Conservation (phyloP, 176 grass and related monocot species). For the Rhynchospora pubera region DNA sequence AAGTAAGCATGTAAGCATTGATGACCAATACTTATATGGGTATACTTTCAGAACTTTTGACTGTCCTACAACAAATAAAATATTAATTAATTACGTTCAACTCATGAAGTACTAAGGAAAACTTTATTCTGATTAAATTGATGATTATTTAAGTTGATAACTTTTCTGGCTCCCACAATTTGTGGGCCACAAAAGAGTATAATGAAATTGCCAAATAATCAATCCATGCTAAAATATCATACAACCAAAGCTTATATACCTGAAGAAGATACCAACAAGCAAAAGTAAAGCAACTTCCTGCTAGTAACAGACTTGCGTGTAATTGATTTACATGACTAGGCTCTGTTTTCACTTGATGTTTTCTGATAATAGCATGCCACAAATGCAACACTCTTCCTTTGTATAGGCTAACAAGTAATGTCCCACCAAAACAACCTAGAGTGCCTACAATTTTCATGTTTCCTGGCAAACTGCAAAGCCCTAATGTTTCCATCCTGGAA, state of each 20-base stretch:
- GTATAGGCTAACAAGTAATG: constrained; percentile 44
- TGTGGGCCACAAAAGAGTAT: too few species aligned
- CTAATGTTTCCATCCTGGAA: constrained; percentile 32
- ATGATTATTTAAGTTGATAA: neutral
- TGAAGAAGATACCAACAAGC: constrained; percentile 54
- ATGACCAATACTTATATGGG: constrained; percentile 56
- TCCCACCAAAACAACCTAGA: constrained; percentile 33
- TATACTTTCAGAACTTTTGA: constrained; percentile 51
- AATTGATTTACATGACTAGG: constrained; percentile 18
- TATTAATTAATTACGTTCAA: neutral
- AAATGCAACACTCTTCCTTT: constrained; percentile 40
- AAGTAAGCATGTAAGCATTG: constrained; percentile 44
- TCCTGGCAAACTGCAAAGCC: constrained; percentile 2
- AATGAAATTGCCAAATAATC: neutral
- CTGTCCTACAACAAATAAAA: constrained; percentile 1
- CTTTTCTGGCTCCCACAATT: neutral
- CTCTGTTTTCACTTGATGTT: neutral
- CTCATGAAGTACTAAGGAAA: neutral
- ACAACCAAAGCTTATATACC: neutral
- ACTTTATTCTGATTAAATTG: neutral
- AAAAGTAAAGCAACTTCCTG: constrained; percentile 30
- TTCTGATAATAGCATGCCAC: constrained; percentile 27
- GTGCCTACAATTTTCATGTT: constrained; percentile 27
- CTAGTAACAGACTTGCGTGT: constrained; percentile 27
- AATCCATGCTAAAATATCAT: neutral